A percentile compares a stretch with the other conserved stretches of the same genome.
These are phyloP conservation scores for Thelephora ganbajun DNA, from an alignment of 768 basidiomycete species.

Conservation along the genomic window DNA sequence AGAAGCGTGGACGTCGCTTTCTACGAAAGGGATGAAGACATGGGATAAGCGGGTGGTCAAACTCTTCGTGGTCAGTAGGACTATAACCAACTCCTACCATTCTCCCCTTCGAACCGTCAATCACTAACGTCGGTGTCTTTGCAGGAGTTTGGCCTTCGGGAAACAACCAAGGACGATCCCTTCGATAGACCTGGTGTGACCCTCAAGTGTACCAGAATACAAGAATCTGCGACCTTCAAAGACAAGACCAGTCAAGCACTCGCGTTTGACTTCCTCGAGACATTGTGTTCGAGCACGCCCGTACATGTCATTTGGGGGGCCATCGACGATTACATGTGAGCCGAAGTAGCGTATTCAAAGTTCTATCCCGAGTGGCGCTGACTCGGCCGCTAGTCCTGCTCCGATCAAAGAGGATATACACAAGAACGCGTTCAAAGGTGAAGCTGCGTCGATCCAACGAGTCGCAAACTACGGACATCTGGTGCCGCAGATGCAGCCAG, in stretches of 20 bases:
- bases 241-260: conserved; percentile 21
- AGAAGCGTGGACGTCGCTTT: conserved; percentile 26
- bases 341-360: not conserved
- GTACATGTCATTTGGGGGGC: conserved; percentile 34
- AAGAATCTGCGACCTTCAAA: conserved; percentile 33
- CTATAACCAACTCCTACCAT: not conserved
- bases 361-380: not conserved
- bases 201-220: conserved; percentile 29
- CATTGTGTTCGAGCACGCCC: conserved; percentile 20
- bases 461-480: not conserved
- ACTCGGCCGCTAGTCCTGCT: not conserved
- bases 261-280: conserved; percentile 20
- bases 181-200: conserved; percentile 32
- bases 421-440: not conserved
- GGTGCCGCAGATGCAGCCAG: not conserved
- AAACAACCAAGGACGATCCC: conserved; percentile 28
- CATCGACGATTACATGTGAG: conserved; percentile 30
- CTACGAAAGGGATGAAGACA: conserved; percentile 24
- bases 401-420: not conserved
- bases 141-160: conserved; percentile 28
- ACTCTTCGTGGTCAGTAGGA: conserved; percentile 24
- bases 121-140: not conserved
- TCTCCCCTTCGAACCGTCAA: not conserved
- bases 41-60: conserved; percentile 38
- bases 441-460: conserved; percentile 2